Evolutionary conservation across 2,329 filamentous ascomycete genomes (phyloP).

Genomic region (Fusarium agapanthi): DNA sequence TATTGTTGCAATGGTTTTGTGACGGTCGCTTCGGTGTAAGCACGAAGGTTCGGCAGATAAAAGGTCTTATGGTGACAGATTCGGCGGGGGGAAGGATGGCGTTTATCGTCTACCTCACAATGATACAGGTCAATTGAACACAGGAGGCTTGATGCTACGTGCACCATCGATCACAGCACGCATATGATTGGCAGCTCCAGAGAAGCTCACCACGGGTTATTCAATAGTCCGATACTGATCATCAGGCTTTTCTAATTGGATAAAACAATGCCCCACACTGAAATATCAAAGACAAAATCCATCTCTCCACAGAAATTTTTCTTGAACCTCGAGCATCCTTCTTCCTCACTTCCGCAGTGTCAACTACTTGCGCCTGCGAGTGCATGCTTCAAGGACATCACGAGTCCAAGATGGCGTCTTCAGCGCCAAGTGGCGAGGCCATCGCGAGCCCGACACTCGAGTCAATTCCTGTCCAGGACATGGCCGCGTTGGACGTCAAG

Average conservation of each 20-base stretch:
- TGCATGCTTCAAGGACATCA: constrained; percentile 34
- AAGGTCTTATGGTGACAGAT: neutral
- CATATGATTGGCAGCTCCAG: constrained; percentile 32
- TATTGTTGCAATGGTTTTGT: constrained; percentile 37
- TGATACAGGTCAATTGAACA: constrained; percentile 32
- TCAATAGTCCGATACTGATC: neutral
- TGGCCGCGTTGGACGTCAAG: constrained; percentile 42
- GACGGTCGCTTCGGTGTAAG: constrained; percentile 2
- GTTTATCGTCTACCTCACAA: constrained; percentile 16
- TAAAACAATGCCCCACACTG: neutral
- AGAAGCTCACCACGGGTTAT: constrained; percentile 7
- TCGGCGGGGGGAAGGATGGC: neutral
- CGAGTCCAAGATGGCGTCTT: constrained; percentile 37
- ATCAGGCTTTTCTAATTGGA: neutral
- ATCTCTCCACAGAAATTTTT: constrained; percentile 35
- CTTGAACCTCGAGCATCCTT: constrained; percentile 27
- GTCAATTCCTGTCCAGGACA: constrained; percentile 31
- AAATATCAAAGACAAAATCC: constrained; percentile 37
- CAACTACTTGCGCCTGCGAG: constrained; percentile 34
- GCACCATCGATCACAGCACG: neutral
- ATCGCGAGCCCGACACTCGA: constrained; percentile 27
- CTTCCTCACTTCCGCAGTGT: constrained; percentile 27
- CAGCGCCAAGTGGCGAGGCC: constrained; percentile 37
- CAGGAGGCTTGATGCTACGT: constrained; percentile 28
- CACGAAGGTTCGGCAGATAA: neutral